phyloP scores from a whole-genome alignment of 2,329 filamentous ascomycete genomes.

The Chrysosporium queenslandicum region DNA sequence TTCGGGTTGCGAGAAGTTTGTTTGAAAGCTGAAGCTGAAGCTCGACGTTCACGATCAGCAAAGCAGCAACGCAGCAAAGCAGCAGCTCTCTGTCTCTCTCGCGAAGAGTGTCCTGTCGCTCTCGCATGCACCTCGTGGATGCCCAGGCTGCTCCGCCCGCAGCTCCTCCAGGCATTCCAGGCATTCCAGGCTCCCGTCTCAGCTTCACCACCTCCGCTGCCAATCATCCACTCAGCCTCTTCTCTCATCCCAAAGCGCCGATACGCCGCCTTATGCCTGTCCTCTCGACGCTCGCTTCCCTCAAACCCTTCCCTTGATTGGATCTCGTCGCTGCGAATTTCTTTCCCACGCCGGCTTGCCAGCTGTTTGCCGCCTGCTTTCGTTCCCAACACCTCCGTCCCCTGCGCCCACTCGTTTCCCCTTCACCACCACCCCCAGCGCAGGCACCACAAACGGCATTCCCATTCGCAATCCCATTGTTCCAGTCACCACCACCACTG shows the following conservation, averaged over 20 bases:
- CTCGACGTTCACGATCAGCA: no score
- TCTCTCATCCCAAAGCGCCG: neutral
- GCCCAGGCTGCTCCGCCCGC: neutral
- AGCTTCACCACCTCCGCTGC: neutral
- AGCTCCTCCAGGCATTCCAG: constrained; percentile 1
- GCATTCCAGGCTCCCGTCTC: neutral
- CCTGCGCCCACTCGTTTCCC: neutral
- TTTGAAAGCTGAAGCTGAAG: neutral
- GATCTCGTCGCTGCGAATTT: neutral
- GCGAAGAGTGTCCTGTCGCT: neutral
- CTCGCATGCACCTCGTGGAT: neutral
- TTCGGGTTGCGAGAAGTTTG: neutral
- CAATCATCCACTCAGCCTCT: neutral
- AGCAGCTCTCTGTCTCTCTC: no score
- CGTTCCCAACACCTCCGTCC: neutral
- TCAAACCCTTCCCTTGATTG: neutral
- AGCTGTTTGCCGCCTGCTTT: constrained; percentile 1
- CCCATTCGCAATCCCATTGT: neutral
- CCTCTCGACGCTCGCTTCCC: neutral
- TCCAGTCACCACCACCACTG: neutral
- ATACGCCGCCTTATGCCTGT: neutral
- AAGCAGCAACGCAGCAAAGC: no score
- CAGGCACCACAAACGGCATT: neutral
- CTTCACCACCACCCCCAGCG: neutral
- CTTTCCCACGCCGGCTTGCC: neutral